Percentiles rank a stretch among this genome's conserved stretches.
Evolutionary conservation across 2,329 filamentous ascomycete species (phyloP).

Genomic region (Neurospora sp.): DNA sequence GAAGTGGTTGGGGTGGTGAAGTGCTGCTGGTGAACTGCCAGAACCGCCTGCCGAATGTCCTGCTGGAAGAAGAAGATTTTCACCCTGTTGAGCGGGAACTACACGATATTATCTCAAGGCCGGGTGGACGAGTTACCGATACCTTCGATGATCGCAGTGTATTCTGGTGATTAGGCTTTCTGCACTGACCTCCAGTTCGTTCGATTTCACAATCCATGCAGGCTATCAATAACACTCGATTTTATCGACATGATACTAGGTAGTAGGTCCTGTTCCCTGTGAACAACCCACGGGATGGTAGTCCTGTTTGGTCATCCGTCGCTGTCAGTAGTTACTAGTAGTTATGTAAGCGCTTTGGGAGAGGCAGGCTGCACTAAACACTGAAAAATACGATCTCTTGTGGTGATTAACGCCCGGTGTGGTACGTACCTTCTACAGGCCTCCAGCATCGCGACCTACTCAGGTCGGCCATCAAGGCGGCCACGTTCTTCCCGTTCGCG

Average conservation of each 20-base stretch:
- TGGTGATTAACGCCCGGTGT: not conserved
- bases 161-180: too few relatives aligned
- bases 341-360: not conserved
- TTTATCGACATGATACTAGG: not conserved
- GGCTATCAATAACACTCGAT: not conserved
- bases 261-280: not conserved
- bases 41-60: too few relatives aligned
- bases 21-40: not conserved
- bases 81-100: too few relatives aligned
- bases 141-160: too few relatives aligned
- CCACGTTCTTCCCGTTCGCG: not conserved
- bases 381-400: not conserved
- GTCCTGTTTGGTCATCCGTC: not conserved
- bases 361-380: not conserved
- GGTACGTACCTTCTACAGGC: not conserved
- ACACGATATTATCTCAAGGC: too few relatives aligned
- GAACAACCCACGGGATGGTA: not conserved
- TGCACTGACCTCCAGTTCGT: not conserved
- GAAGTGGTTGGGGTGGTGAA: not conserved
- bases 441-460: not conserved
- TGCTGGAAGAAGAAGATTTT: too few relatives aligned
- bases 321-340: not conserved
- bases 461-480: not conserved
- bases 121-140: too few relatives aligned
- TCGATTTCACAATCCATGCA: not conserved